phyloP scores from a whole-genome alignment of 192 early-diverging fungal species.

The Pilaira anomala region DNA sequence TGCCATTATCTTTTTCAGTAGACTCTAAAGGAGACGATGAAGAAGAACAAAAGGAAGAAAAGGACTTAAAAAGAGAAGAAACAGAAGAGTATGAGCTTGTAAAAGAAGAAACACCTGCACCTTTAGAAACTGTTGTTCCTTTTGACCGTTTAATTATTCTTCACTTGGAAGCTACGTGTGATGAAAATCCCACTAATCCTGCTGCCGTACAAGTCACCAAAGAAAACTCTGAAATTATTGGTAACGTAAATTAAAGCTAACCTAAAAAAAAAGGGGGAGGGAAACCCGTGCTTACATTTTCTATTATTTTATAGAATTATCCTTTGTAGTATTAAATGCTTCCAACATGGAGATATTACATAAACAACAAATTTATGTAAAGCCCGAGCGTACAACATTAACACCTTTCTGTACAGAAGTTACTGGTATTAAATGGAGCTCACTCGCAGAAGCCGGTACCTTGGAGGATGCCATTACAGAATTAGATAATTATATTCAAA shows the following conservation, averaged over 20 bases:
- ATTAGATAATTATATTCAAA: constrained; percentile 51
- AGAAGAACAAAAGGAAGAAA: too few species aligned
- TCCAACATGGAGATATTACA: constrained; percentile 40
- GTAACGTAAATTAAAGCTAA: constrained; percentile 6
- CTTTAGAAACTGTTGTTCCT: constrained; percentile 25
- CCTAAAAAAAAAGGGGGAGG: neutral
- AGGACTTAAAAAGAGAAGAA: too few species aligned
- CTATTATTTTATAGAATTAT: constrained; percentile 38
- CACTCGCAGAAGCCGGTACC: constrained; percentile 47
- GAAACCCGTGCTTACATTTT: neutral
- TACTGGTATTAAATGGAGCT: constrained; percentile 58
- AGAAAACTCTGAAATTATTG: constrained; percentile 55
- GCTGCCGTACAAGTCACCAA: constrained; percentile 51
- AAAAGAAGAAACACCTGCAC: neutral
- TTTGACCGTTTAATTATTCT: constrained; percentile 61
- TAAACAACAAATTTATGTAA: constrained; percentile 47
- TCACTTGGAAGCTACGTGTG: constrained; percentile 70
- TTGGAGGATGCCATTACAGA: constrained; percentile 52
- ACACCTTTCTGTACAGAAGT: constrained; percentile 58
- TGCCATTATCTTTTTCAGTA: too few species aligned
- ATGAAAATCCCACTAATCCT: constrained; percentile 61
- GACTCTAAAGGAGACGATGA: too few species aligned
- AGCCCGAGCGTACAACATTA: constrained; percentile 48
- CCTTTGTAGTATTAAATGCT: constrained; percentile 49
- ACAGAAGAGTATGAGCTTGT: neutral